Evolutionary conservation across 352 stramenopile species (phyloP).

Genomic region (Globisporangium polare): DNA sequence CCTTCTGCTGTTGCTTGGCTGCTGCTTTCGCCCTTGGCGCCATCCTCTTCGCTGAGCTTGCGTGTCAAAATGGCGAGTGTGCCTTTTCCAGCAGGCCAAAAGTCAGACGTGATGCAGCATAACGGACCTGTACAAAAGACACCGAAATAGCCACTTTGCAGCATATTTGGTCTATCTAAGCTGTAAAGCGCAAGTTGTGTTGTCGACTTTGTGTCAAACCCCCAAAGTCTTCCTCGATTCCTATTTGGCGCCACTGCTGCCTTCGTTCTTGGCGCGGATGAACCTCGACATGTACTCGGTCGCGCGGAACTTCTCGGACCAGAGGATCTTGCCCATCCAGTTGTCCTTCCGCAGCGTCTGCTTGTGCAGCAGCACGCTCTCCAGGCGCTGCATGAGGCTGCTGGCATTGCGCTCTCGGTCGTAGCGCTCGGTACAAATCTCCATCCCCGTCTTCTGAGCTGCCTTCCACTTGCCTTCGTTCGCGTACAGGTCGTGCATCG

Average conservation of each 20-base stretch:
- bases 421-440: conserved; percentile 39
- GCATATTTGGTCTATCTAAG: background rate
- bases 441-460: conserved; percentile 26
- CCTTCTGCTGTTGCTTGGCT: background rate
- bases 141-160: background rate
- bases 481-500: conserved; percentile 45
- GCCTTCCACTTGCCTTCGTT: conserved; percentile 33
- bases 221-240: background rate
- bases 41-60: background rate
- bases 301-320: conserved; percentile 76
- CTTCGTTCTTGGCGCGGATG: conserved; percentile 74
- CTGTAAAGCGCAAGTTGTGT: background rate
- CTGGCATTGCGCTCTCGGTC: conserved; percentile 39
- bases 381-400: conserved; percentile 48
- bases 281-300: conserved; percentile 86
- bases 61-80: background rate
- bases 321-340: conserved; percentile 79
- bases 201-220: background rate
- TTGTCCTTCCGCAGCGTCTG: conserved; percentile 29
- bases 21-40: background rate
- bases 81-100: background rate
- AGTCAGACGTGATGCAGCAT: background rate
- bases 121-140: background rate
- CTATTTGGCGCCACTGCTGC: background rate
- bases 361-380: conserved; percentile 32